Evolutionary conservation across 352 stramenopile species (phyloP).

Genomic region (Phytophthora ohioensis): DNA sequence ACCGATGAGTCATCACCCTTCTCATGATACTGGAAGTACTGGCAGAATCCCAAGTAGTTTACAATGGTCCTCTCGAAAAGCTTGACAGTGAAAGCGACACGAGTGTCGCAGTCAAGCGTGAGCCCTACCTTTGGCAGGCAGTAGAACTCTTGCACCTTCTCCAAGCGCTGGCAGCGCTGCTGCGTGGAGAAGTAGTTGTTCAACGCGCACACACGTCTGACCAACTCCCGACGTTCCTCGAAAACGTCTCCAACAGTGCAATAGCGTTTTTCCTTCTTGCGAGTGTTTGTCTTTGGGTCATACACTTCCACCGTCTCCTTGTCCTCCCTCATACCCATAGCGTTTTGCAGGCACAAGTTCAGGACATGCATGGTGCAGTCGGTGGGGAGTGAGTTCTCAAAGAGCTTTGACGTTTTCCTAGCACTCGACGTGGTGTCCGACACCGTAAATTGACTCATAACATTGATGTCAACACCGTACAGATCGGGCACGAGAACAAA

Average conservation of each 20-base stretch:
- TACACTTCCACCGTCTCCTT: conserved; percentile 2
- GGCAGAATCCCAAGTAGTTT: conserved; percentile 8
- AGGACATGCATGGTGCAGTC: conserved; percentile 13
- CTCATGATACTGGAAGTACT: conserved; percentile 3
- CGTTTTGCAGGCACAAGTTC: background rate
- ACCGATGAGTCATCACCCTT: conserved; percentile 8
- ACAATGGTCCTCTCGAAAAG: conserved; percentile 4
- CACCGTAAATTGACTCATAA: conserved; percentile 1
- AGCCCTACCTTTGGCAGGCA: background rate
- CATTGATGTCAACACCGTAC: background rate
- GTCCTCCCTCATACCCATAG: conserved; percentile 1
- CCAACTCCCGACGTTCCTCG: background rate
- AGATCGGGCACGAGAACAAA: background rate
- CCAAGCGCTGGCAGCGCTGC: conserved; percentile 16
- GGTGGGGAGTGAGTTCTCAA: background rate
- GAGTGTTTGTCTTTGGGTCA: background rate
- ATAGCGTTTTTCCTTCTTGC: background rate
- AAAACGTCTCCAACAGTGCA: conserved; percentile 2
- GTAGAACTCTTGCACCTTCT: conserved; percentile 11
- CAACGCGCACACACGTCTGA: background rate
- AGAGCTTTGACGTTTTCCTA: conserved; percentile 1
- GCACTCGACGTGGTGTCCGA: background rate
- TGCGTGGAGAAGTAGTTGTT: conserved; percentile 16
- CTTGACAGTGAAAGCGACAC: conserved; percentile 18
- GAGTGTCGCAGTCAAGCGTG: conserved; percentile 21